Conservation (phyloP, 768 basidiomycete genomes). For the Exidia glandulosa region DNA sequence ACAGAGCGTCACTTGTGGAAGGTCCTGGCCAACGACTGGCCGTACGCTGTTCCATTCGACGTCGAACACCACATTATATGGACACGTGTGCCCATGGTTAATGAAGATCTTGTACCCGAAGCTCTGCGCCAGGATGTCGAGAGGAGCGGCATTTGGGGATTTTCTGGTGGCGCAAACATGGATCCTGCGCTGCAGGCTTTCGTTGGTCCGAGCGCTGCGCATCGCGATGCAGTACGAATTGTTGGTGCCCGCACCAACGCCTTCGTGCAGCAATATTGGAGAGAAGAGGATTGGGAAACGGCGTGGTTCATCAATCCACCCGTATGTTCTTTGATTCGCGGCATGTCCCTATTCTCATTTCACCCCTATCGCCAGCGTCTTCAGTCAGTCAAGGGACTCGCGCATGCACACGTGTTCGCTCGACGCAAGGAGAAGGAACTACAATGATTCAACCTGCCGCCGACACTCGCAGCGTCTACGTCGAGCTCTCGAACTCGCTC, state of each 20-base stretch:
- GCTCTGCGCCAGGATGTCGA: background rate
- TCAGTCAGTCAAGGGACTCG: too few species aligned
- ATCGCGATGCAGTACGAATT: constrained; percentile 5
- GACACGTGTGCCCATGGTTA: constrained; percentile 64
- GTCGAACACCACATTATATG: constrained; percentile 70
- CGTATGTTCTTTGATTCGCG: too few species aligned
- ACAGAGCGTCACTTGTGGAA: constrained; percentile 49
- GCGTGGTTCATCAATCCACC: constrained; percentile 88
- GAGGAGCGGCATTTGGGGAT: constrained; percentile 56
- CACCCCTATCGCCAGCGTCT: too few species aligned
- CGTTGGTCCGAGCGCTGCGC: constrained; percentile 41
- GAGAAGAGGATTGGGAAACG: constrained; percentile 67
- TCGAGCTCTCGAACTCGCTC: too few species aligned
- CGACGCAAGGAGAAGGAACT: too few species aligned
- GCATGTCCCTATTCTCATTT: too few species aligned
- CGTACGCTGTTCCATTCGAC: constrained; percentile 71
- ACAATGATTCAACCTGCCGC: too few species aligned
- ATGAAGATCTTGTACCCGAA: constrained; percentile 27
- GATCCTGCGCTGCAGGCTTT: constrained; percentile 39
- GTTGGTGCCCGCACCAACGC: constrained; percentile 48
- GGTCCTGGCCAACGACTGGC: constrained; percentile 79
- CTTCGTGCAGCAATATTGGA: constrained; percentile 60
- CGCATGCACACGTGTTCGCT: too few species aligned
- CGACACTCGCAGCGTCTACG: too few species aligned
- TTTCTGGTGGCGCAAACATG: constrained; percentile 43